Conservation (phyloP, 441 rosid genomes). For the Mallotus repandus region DNA sequence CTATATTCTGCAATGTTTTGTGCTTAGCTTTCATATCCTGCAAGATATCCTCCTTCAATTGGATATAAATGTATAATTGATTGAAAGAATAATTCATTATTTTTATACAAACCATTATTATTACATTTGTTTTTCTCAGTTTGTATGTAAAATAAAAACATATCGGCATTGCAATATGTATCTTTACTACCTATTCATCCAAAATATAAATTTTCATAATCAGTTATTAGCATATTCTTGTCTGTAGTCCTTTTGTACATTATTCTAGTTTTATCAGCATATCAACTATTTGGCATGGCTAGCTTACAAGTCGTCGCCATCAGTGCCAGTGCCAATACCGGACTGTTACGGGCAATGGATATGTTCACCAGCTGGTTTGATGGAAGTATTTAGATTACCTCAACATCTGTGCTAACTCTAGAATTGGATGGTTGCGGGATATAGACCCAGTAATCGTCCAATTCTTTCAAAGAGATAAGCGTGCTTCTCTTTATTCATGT, state of each 20-base stretch:
- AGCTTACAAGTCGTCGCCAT: neutral
- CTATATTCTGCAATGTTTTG: conserved; percentile 25
- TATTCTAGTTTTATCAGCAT: neutral
- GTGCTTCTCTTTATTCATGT: neutral
- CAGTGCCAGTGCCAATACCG: conserved; percentile 9
- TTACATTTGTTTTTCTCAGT: conserved; percentile 11
- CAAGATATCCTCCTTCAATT: conserved; percentile 9
- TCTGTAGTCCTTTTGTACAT: neutral
- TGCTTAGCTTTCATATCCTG: conserved; percentile 16
- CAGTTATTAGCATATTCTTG: neutral
- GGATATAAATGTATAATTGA: conserved; percentile 35
- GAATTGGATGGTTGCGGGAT: conserved; percentile 17
- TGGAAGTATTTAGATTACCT: conserved; percentile 12
- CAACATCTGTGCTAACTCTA: conserved; percentile 17
- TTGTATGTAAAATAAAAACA: conserved; percentile 7
- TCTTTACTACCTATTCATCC: neutral
- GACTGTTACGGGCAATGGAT: conserved; percentile 11
- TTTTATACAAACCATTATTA: conserved; percentile 27
- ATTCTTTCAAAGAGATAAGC: conserved; percentile 6
- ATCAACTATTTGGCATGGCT: conserved; percentile 9
- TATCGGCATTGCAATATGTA: neutral
- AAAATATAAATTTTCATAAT: neutral
- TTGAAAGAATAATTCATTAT: conserved; percentile 32
- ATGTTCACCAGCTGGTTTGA: conserved; percentile 19
- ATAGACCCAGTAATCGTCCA: conserved; percentile 35